phyloP scores from a whole-genome alignment of 1,284 basidiomycete genomes.

The Polyporus tsugae region DNA sequence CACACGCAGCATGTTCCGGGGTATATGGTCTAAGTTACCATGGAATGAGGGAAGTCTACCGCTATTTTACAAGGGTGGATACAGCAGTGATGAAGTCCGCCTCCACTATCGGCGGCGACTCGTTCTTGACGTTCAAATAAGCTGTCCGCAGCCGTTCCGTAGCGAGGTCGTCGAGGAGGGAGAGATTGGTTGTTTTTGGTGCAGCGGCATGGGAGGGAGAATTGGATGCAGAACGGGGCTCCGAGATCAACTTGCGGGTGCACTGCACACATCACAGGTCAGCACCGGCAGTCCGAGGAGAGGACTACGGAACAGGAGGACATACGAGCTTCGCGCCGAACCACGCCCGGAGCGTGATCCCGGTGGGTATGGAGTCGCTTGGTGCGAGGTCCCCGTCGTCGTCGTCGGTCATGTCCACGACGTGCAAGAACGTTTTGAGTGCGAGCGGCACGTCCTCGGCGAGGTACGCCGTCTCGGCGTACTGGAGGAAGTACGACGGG shows the following conservation, averaged over 20 bases:
- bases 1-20: slow-evolving; percentile 10
- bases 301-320: slow-evolving; percentile 25
- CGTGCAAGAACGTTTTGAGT: slow-evolving; percentile 84
- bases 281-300: not conserved
- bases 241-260: slow-evolving; percentile 59
- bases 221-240: slow-evolving; percentile 42
- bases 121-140: slow-evolving; percentile 49
- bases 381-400: slow-evolving; percentile 53
- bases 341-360: slow-evolving; percentile 79
- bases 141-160: slow-evolving; percentile 72
- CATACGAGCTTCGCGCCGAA: slow-evolving; percentile 87
- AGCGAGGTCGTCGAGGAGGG: slow-evolving; percentile 69
- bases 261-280: slow-evolving; percentile 52
- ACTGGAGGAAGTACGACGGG: slow-evolving; percentile 82
- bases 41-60: not conserved
- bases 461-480: slow-evolving; percentile 90
- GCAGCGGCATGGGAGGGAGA: slow-evolving; percentile 66
- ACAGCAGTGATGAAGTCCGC: slow-evolving; percentile 36
- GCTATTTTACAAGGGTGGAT: slow-evolving; percentile 38
- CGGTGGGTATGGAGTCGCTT: slow-evolving; percentile 58
- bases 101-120: slow-evolving; percentile 39
- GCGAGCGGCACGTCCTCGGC: slow-evolving; percentile 78
- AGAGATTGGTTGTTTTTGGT: slow-evolving; percentile 59
- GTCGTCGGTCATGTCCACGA: slow-evolving; percentile 83
- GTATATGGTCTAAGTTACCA: slow-evolving; percentile 26